A percentile compares a stretch with the other conserved stretches of the same genome.
phyloP scores from a whole-genome alignment of 768 basidiomycete species.

The Cystofilobasidium bisporidii region DNA sequence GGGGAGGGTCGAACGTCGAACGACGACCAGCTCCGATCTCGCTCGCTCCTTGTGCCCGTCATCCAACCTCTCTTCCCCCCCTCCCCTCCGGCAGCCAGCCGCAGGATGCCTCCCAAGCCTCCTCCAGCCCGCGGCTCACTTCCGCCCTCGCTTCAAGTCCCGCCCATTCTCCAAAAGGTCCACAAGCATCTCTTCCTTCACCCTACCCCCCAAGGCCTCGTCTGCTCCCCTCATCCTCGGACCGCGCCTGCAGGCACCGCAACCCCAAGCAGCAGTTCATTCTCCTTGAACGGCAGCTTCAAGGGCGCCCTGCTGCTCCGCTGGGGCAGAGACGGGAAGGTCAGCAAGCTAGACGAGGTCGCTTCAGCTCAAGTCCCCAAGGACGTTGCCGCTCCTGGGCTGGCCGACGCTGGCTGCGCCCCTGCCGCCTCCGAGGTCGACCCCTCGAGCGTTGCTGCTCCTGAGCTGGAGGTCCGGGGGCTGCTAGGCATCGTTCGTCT shows the following conservation, averaged over 20 bases:
- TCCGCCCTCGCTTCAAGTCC: conserved; percentile 19
- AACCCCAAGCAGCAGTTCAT: no score
- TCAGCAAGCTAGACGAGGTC: neutral
- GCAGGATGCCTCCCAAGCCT: no score
- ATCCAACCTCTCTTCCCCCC: no score
- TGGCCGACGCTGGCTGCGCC: no score
- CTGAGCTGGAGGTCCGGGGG: conserved; percentile 12
- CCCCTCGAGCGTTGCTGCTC: neutral
- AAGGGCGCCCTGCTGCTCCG: conserved; percentile 2
- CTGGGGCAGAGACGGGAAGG: conserved; percentile 21
- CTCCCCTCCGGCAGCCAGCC: no score
- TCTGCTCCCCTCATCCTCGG: neutral
- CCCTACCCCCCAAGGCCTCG: neutral
- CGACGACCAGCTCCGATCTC: no score
- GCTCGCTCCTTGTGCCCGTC: no score
- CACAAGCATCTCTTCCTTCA: conserved; percentile 6
- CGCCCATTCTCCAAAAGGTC: neutral
- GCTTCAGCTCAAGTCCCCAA: neutral
- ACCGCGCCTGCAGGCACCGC: neutral
- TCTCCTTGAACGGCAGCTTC: no score
- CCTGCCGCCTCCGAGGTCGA: no score
- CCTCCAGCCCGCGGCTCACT: conserved; percentile 31
- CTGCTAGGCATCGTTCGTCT: conserved; percentile 13
- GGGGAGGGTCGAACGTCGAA: no score
- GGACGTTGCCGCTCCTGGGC: neutral